Evolutionary conservation across 768 basidiomycete species (phyloP), one percentile per base, ranked within the genome.

Genomic region (button mushroom (Agaricus bisporus)): DNA sequence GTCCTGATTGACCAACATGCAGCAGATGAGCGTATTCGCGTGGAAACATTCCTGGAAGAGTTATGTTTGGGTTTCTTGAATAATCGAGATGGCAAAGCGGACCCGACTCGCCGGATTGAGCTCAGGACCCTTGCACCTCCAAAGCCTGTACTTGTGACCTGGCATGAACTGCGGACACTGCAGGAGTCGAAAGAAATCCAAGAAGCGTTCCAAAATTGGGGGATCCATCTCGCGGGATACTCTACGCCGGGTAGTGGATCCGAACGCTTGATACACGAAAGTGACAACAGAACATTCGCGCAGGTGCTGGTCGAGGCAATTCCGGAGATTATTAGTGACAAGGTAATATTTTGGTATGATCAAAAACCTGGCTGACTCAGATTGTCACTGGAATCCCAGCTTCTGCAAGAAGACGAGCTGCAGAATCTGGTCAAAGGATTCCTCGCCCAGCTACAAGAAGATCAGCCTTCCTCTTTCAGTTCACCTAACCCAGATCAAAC

Each of bases 1-100:
- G 73, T 95, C 29, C 76, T 98, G 48, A 77, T 99, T 44, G 97
- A 99, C 71, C 97, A 99, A 67, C 97, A 99, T 65, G 97, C 97
- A 11, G 95, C 95, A n/a, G 92, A 97, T 64, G 97, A 99, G 68
- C 84, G 97, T 18, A 73, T 98, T 42, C 83, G 95, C 18, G 91
- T 98, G 55, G 97, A 99, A 70, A 69, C 72, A 25, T 88, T 91
- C 65, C 75, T 95, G 60, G 77, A 75, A 57, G 80, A 82, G 44
- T 64, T 93, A n/a, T 93, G 91, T 68, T 65, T 74, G 44, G 85
- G 83, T 12, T 92, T 81, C 65, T 75, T 85, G 56, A 64, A 74
- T 51, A 71, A 68, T 43, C 67, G 72, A 58, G 62, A 63, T 51
- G 63, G 58, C 14, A 61, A 65, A 9, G 56, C 44, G 18, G 63